These are phyloP conservation scores for Nepenthes alata DNA, from an alignment of 179 eudicot genomes.

Conservation along the genomic window DNA sequence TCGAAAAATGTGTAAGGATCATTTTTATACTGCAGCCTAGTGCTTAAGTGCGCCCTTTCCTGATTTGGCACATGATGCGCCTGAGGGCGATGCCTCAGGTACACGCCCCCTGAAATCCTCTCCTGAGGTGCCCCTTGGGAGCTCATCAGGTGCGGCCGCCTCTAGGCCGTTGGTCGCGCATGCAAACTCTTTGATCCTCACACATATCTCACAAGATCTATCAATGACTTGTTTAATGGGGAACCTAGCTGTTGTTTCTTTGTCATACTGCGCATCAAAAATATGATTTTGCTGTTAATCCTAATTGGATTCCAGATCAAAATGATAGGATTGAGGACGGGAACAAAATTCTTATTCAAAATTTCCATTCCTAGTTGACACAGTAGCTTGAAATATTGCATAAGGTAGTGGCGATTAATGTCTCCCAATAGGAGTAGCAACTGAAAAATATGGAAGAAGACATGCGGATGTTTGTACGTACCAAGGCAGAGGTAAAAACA, in stretches of 20 bases:
- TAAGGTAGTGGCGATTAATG: conserved; percentile 59
- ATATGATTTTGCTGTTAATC: conserved; percentile 7
- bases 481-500: conserved; percentile 58
- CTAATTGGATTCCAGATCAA: conserved; percentile 41
- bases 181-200: too few species aligned
- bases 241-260: conserved; percentile 5
- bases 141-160: too few species aligned
- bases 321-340: conserved; percentile 80
- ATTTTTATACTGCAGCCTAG: too few species aligned
- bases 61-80: too few species aligned
- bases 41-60: too few species aligned
- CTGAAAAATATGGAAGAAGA: conserved; percentile 84
- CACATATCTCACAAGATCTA: too few species aligned
- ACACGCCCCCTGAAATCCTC: too few species aligned
- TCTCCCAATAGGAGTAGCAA: conserved; percentile 65
- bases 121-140: too few species aligned
- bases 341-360: conserved; percentile 55
- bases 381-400: conserved; percentile 81
- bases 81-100: too few species aligned
- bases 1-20: too few species aligned
- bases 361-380: conserved; percentile 65
- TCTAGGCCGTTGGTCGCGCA: too few species aligned
- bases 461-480: conserved; percentile 76
- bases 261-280: background rate
- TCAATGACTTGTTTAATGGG: conserved; percentile 11